Percentiles rank a stretch among this genome's conserved stretches.
Evolutionary conservation across 345 rosid species (phyloP).

Genomic region (Ceriops zippeliana): DNA sequence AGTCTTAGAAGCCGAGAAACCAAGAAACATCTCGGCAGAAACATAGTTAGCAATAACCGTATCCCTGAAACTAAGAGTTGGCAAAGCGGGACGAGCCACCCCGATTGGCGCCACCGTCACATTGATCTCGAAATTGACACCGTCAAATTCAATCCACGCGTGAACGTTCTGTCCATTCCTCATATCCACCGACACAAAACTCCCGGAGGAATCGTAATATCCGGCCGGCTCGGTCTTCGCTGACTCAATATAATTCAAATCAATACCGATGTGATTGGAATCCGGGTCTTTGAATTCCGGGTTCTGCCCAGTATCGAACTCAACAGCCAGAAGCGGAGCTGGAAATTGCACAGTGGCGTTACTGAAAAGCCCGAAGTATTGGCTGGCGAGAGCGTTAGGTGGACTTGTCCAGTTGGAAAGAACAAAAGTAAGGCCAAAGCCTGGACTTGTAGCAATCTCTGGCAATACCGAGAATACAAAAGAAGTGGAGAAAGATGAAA

Average conservation of each 20-base stretch:
- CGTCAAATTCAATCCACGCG: slow-evolving; percentile 89
- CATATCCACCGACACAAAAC: slow-evolving; percentile 55
- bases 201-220: slow-evolving; percentile 53
- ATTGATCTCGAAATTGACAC: slow-evolving; percentile 57
- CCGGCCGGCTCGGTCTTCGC: slow-evolving; percentile 36
- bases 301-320: slow-evolving; percentile 71
- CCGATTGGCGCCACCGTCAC: slow-evolving; percentile 72
- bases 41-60: slow-evolving; percentile 69
- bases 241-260: slow-evolving; percentile 57
- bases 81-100: slow-evolving; percentile 48
- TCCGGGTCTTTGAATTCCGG: slow-evolving; percentile 61
- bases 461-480: slow-evolving; percentile 48
- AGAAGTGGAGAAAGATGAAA: slow-evolving; percentile 73
- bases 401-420: slow-evolving; percentile 76
- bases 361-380: slow-evolving; percentile 72
- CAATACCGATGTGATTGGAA: slow-evolving; percentile 70
- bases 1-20: slow-evolving; percentile 76
- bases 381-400: slow-evolving; percentile 60
- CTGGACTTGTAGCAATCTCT: slow-evolving; percentile 60
- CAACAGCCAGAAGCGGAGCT: slow-evolving; percentile 72
- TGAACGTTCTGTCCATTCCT: slow-evolving; percentile 62
- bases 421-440: slow-evolving; percentile 80
- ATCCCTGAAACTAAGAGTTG: slow-evolving; percentile 52
- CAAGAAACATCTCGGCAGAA: slow-evolving; percentile 68
- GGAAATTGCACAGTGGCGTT: slow-evolving; percentile 27